Evolutionary conservation across 1,284 basidiomycete genomes (phyloP), one percentile per base, ranked within the genome.

Genomic region (Puccinia hordei): DNA sequence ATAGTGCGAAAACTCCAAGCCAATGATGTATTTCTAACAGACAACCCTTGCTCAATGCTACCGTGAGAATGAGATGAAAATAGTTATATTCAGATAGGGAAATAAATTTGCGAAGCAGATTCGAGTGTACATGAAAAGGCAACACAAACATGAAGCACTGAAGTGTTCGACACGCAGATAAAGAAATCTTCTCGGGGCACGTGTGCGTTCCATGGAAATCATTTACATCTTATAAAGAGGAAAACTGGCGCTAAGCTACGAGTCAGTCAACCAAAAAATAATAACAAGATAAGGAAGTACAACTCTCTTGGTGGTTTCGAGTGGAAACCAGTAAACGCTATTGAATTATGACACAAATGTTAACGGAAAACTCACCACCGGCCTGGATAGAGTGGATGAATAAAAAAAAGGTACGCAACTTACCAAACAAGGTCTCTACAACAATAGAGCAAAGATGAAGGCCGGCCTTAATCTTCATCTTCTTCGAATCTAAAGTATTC

Each of bases 401-500:
- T 33, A 38, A 63, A 35, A 35, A 61, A 63, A 0, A 41, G 8
- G 35, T n/a, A 35, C 38, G 44, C 4, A 63, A 19, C 38, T 22
- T 9, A 44, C 38, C 63, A 44, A 24, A 10, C 27, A 4, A 55
- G n/a, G n/a, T 51, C 5, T 51, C 17, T 41, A 51, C 8, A 51
- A 51, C 3, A 15, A 66, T n/a, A 2, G 5, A 46, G n/a, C 3
- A 66, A 35, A 66, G 27, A 13, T n/a, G 41, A n/a, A 33, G 24
- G 46, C n/a, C 41, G 9, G 33, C 24, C 24, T 66, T 22, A 66
- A 38, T 79, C 76, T 53, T 71, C 66, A 24, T 69, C 66, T 15
- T 79, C 76, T 33, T 79, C 55, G 41, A 79, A 79, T 19, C 51
- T 79, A 61, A 79, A 79, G 46, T 59, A 61, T 61, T 71, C 66